phyloP scores from a whole-genome alignment of 1,284 basidiomycete genomes.

The Neonothopanus nambi region DNA sequence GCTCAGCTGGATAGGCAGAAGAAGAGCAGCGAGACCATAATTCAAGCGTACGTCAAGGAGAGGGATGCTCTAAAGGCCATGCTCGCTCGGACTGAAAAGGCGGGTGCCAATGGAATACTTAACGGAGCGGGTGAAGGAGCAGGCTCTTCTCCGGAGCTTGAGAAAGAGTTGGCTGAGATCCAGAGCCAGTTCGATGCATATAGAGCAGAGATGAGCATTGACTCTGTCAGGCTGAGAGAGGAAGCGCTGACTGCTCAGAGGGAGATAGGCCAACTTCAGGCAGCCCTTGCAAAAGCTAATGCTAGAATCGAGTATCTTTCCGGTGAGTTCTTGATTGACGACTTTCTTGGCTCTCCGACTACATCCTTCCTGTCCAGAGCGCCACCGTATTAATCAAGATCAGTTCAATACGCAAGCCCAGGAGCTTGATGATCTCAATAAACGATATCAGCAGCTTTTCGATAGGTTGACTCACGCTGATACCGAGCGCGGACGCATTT shows the following conservation, averaged over 20 bases:
- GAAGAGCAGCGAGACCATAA: constrained; percentile 66
- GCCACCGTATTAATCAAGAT: constrained; percentile 65
- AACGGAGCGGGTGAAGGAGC: constrained; percentile 34
- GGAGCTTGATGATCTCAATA: constrained; percentile 60
- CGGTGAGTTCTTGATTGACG: constrained; percentile 46
- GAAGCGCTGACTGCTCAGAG: constrained; percentile 66
- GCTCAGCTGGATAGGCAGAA: constrained; percentile 73
- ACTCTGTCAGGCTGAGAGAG: constrained; percentile 69
- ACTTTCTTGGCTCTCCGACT: neutral
- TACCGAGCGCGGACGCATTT: constrained; percentile 62
- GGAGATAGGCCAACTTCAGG: constrained; percentile 65
- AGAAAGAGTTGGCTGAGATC: constrained; percentile 67
- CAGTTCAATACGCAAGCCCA: constrained; percentile 55
- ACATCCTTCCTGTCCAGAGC: constrained; percentile 43
- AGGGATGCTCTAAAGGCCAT: constrained; percentile 84
- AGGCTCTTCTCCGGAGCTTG: constrained; percentile 29
- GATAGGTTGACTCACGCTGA: constrained; percentile 68
- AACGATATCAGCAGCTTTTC: constrained; percentile 67
- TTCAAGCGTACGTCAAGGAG: constrained; percentile 84
- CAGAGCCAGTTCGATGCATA: constrained; percentile 78
- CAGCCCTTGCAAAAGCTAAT: constrained; percentile 76
- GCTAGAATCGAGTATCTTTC: constrained; percentile 75
- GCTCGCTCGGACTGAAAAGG: constrained; percentile 52
- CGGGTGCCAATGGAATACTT: constrained; percentile 25
- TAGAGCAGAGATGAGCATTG: constrained; percentile 75